phyloP scores from a whole-genome alignment of 1,284 basidiomycete species.

The Naganishia sp. region DNA sequence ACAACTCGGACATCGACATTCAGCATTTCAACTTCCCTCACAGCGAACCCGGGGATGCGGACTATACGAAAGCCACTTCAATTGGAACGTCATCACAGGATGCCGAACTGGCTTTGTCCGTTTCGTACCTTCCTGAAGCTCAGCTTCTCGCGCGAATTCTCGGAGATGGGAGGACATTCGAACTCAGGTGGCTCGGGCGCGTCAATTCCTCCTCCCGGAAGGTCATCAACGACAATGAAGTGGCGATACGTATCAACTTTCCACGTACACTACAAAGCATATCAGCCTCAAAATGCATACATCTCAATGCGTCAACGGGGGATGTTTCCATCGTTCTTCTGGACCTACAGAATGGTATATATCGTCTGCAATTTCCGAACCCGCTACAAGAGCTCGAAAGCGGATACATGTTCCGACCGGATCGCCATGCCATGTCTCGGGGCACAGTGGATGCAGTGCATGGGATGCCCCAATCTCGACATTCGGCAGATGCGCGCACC shows the following conservation, averaged over 20 bases:
- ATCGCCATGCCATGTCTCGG: constrained; percentile 48
- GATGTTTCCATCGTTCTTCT: constrained; percentile 22
- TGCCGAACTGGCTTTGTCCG: constrained; percentile 71
- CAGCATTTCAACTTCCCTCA: constrained; percentile 15
- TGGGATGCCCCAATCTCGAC: background rate
- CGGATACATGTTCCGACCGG: constrained; percentile 47
- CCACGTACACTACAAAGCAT: constrained; percentile 22
- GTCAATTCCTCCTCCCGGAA: constrained; percentile 2
- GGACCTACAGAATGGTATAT: constrained; percentile 24
- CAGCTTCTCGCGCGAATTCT: constrained; percentile 74
- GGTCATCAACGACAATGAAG: constrained; percentile 6
- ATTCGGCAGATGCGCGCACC: background rate
- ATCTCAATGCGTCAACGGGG: constrained; percentile 8
- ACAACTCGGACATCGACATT: constrained; percentile 13
- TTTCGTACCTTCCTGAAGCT: constrained; percentile 62
- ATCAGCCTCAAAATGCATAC: constrained; percentile 26
- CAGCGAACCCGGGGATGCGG: background rate
- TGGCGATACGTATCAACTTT: constrained; percentile 28
- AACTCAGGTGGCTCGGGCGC: constrained; percentile 65
- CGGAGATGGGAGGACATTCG: constrained; percentile 71
- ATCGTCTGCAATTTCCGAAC: constrained; percentile 15
- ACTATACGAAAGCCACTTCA: background rate
- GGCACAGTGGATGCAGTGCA: constrained; percentile 67
- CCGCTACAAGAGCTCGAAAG: background rate
- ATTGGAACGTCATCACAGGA: constrained; percentile 37